phyloP scores from a whole-genome alignment of 306 rosid species.

The Phaseolus lunatus region DNA sequence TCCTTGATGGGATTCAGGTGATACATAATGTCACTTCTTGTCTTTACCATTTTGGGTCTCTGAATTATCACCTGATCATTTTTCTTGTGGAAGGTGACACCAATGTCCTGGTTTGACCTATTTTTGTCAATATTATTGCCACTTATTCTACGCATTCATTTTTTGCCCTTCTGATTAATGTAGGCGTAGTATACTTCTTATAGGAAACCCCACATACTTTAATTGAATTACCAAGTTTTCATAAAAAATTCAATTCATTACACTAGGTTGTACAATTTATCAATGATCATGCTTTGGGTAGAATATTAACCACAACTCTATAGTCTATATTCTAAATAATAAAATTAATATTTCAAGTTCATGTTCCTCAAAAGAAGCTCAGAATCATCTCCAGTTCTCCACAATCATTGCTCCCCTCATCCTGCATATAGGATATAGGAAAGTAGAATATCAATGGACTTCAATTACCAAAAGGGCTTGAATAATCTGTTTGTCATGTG shows the following conservation, averaged over 20 bases:
- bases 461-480: constrained; percentile 1
- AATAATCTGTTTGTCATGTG: constrained; percentile 18
- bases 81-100: constrained; percentile 3
- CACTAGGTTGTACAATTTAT: not conserved
- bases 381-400: not conserved
- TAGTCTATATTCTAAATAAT: constrained; percentile 29
- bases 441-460: constrained; percentile 10
- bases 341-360: not conserved
- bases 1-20: constrained; percentile 93
- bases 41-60: constrained; percentile 10
- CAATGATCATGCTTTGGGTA: not conserved
- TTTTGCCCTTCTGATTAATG: constrained; percentile 9
- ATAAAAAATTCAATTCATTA: not conserved
- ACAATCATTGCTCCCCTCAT: not conserved
- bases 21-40: constrained; percentile 30
- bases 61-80: constrained; percentile 24
- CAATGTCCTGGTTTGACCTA: not conserved
- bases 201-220: not conserved
- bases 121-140: constrained; percentile 1
- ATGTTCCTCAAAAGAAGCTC: not conserved
- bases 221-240: not conserved
- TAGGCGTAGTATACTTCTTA: constrained; percentile 5
- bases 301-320: not conserved
- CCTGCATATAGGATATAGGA: not conserved
- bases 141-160: not conserved